These are phyloP conservation scores for Plantago ovata DNA, from an alignment of 257 asterid species.

Conservation along the genomic window DNA sequence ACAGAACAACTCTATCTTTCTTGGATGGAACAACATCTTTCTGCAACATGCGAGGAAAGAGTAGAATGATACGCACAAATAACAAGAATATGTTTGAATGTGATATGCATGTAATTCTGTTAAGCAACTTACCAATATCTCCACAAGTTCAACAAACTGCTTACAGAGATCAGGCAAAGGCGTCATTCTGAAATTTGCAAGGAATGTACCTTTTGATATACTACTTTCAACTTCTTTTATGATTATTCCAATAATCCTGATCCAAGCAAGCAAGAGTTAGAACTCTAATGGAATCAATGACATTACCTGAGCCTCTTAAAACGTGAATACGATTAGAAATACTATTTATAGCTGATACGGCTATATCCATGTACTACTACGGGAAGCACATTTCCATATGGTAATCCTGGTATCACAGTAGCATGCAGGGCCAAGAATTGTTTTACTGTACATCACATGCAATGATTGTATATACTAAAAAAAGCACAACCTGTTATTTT, in stretches of 20 bases:
- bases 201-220: constrained; percentile 68
- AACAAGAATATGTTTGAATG: constrained; percentile 3
- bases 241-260: constrained; percentile 75
- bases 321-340: background rate
- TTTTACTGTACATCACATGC: background rate
- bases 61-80: constrained; percentile 11
- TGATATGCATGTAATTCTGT: constrained; percentile 4
- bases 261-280: constrained; percentile 28
- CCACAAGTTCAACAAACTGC: constrained; percentile 81
- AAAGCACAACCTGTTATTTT: background rate
- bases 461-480: background rate
- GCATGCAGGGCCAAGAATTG: background rate
- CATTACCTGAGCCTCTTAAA: constrained; percentile 2
- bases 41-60: constrained; percentile 41
- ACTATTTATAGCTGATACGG: background rate
- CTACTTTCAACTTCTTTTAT: constrained; percentile 74
- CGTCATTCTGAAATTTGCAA: constrained; percentile 72
- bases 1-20: constrained; percentile 72
- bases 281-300: constrained; percentile 5
- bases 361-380: too few relatives aligned
- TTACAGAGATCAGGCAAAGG: constrained; percentile 72
- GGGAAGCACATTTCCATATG: background rate
- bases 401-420: background rate
- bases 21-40: constrained; percentile 61
- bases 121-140: constrained; percentile 71